Evolutionary conservation across 257 asterid genomes (phyloP).

Genomic region (Lavandula angustifolia): DNA sequence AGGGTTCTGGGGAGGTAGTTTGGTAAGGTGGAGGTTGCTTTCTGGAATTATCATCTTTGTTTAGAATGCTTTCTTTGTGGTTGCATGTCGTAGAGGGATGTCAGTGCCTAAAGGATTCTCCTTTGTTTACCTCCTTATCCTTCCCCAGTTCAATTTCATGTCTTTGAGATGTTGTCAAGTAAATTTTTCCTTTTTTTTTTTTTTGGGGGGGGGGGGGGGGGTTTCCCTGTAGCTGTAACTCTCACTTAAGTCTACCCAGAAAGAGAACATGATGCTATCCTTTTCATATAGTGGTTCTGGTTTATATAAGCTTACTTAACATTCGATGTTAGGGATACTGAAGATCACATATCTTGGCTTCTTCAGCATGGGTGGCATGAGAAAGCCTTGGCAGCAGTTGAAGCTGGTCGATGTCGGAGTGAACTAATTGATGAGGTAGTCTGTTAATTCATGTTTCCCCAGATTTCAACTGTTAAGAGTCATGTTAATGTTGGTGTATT

Average conservation of each 20-base stretch:
- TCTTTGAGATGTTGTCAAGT: too few relatives aligned
- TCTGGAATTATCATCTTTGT: slow-evolving; percentile 11
- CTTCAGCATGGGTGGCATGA: slow-evolving; percentile 94
- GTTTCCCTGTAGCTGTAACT: too few relatives aligned
- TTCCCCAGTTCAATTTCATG: too few relatives aligned
- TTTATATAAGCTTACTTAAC: slow-evolving; percentile 25
- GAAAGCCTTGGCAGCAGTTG: slow-evolving; percentile 97
- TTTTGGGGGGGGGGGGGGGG: too few relatives aligned
- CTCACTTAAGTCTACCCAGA: not conserved
- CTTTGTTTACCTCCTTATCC: too few relatives aligned
- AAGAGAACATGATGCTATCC: slow-evolving; percentile 26
- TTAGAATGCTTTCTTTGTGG: slow-evolving; percentile 8
- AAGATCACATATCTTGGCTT: slow-evolving; percentile 99
- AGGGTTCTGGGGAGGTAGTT: slow-evolving; percentile 5
- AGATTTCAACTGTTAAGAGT: slow-evolving; percentile 2
- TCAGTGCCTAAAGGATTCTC: slow-evolving; percentile 15
- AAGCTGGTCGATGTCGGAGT: slow-evolving; percentile 92
- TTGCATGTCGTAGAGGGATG: slow-evolving; percentile 23
- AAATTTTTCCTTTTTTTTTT: too few relatives aligned
- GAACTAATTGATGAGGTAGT: slow-evolving; percentile 95
- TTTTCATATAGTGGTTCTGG: slow-evolving; percentile 24
- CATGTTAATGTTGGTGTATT: slow-evolving; percentile 2
- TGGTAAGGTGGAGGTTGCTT: slow-evolving; percentile 8
- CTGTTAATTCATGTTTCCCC: slow-evolving; percentile 22
- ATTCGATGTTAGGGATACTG: slow-evolving; percentile 77